Percentiles rank a stretch among this genome's conserved stretches.
phyloP scores from a whole-genome alignment of 1,284 basidiomycete species.

The Moesziomyces globuligerus region DNA sequence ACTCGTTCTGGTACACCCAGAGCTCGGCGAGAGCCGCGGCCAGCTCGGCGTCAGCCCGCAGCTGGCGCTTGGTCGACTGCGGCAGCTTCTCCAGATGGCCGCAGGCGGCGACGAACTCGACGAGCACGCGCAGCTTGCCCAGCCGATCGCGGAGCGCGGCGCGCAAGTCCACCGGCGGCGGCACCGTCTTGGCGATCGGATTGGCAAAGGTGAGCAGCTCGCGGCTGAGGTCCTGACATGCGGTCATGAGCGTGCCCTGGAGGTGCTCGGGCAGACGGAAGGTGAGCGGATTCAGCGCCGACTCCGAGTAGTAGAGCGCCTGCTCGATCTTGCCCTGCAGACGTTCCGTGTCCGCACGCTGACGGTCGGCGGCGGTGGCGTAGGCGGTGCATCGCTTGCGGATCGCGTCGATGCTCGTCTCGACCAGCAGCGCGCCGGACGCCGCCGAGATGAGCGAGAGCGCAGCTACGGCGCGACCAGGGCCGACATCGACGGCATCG shows the following conservation, averaged over 20 bases:
- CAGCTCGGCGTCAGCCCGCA: slow-evolving; percentile 89
- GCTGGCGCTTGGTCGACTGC: slow-evolving; percentile 77
- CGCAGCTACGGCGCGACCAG: slow-evolving; percentile 23
- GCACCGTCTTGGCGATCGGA: slow-evolving; percentile 32
- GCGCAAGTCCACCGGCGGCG: slow-evolving; percentile 74
- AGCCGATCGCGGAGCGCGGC: slow-evolving; percentile 81
- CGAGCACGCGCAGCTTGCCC: slow-evolving; percentile 80
- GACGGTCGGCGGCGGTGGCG: slow-evolving; percentile 28
- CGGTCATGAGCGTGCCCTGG: slow-evolving; percentile 78
- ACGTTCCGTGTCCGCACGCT: slow-evolving; percentile 68
- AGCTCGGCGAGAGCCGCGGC: slow-evolving; percentile 82
- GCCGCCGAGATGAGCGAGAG: slow-evolving; percentile 61
- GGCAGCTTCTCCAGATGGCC: slow-evolving; percentile 74
- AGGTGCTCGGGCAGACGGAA: slow-evolving; percentile 83
- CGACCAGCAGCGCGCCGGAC: slow-evolving; percentile 57
- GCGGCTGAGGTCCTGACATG: slow-evolving; percentile 75
- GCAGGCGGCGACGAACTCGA: slow-evolving; percentile 76
- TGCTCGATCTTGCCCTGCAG: slow-evolving; percentile 87
- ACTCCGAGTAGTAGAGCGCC: slow-evolving; percentile 82
- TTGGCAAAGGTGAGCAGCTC: slow-evolving; percentile 67
- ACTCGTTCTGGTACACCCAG: slow-evolving; percentile 83
- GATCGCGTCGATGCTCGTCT: slow-evolving; percentile 41
- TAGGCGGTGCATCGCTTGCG: slow-evolving; percentile 29
- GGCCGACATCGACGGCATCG: slow-evolving; percentile 23
- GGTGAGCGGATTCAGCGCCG: slow-evolving; percentile 80